Conservation (phyloP, 495 filamentous ascomycete species). For the Pseudevernia furfuracea region DNA sequence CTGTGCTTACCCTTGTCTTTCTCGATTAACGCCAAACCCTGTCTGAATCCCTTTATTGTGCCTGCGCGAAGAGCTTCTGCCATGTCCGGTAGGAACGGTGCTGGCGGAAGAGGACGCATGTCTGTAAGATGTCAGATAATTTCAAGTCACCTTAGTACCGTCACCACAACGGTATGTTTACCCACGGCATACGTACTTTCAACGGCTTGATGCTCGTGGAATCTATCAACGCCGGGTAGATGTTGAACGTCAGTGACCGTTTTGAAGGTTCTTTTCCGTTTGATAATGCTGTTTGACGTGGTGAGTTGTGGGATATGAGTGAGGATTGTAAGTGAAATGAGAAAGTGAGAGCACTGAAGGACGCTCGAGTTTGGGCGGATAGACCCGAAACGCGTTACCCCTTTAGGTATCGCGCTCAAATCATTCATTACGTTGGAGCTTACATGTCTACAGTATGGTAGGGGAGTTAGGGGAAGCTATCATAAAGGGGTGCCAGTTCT, state of each 20-base stretch:
- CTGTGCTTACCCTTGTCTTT: neutral
- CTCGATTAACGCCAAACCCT: neutral
- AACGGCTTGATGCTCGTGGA: neutral
- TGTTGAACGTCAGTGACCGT: neutral
- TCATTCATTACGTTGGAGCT: neutral
- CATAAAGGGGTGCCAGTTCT: neutral
- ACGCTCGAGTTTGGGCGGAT: neutral
- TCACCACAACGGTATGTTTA: neutral
- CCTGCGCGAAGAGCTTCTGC: neutral
- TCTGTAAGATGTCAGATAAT: neutral
- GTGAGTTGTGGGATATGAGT: neutral
- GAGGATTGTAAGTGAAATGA: neutral
- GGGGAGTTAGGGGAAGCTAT: neutral
- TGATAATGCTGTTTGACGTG: neutral
- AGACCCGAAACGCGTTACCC: neutral
- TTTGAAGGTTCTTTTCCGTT: neutral
- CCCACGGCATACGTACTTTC: neutral
- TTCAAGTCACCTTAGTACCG: neutral
- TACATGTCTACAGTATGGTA: neutral
- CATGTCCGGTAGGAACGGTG: neutral
- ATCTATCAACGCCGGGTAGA: neutral
- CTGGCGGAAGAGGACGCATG: slow-evolving; percentile 8
- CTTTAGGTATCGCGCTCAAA: neutral
- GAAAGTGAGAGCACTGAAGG: neutral
- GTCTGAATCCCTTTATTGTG: neutral